Conservation (phyloP, 352 stramenopile species). For the Phytophthora hibernalis region DNA sequence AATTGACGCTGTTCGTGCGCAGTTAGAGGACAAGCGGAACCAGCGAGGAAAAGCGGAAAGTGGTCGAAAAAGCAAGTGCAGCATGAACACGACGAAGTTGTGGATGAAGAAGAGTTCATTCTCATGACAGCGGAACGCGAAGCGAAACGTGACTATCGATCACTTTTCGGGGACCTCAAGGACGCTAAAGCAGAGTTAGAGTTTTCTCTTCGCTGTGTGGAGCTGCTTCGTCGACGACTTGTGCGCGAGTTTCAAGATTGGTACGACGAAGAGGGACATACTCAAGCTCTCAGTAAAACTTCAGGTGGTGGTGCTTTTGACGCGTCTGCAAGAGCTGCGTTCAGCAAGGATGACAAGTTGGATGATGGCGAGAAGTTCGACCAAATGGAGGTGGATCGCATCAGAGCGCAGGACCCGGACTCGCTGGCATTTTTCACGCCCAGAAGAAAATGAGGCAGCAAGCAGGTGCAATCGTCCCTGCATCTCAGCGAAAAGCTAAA, state of each 20-base stretch:
- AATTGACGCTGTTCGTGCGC: constrained; percentile 71
- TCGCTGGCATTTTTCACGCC: constrained; percentile 93
- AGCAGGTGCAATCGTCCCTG: constrained; percentile 16
- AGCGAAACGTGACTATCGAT: constrained; percentile 86
- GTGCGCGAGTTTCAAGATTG: constrained; percentile 88
- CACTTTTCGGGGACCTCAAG: constrained; percentile 87
- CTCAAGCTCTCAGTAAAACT: constrained; percentile 46
- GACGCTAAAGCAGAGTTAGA: constrained; percentile 77
- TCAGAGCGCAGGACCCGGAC: constrained; percentile 89
- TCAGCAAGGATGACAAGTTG: constrained; percentile 78
- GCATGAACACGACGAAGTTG: constrained; percentile 72
- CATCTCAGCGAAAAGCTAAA: constrained; percentile 39
- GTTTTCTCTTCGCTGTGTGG: constrained; percentile 69
- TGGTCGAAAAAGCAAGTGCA: constrained; percentile 20
- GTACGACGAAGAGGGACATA: constrained; percentile 65
- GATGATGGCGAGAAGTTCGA: constrained; percentile 94
- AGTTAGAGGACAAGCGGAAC: constrained; percentile 73
- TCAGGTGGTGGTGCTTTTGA: constrained; percentile 32
- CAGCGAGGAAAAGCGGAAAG: constrained; percentile 25
- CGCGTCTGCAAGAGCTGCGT: constrained; percentile 20
- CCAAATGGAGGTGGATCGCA: constrained; percentile 89
- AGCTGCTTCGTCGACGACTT: constrained; percentile 79
- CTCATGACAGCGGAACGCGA: constrained; percentile 86
- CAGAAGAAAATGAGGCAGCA: constrained; percentile 88
- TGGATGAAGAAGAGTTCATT: constrained; percentile 94